phyloP scores from a whole-genome alignment of 371 early-diverging fungal species.

The Mortierella sp. region DNA sequence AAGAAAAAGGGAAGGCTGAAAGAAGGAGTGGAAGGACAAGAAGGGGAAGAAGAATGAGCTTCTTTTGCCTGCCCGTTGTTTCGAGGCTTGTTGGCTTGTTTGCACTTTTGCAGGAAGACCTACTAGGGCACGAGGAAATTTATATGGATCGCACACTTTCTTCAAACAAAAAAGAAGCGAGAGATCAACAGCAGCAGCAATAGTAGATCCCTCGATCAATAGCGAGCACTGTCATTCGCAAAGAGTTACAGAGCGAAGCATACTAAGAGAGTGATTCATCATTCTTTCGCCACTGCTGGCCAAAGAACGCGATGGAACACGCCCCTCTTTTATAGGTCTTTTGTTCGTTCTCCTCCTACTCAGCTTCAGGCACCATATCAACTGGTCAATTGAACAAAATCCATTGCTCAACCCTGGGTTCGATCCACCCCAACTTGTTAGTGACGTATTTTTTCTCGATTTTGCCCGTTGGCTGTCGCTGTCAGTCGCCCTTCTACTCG shows the following conservation, averaged over 20 bases:
- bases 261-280: too few species aligned
- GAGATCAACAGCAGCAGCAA: too few species aligned
- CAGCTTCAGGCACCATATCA: too few species aligned
- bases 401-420: neutral
- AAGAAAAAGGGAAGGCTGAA: neutral
- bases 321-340: too few species aligned
- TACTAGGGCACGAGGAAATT: neutral
- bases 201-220: too few species aligned
- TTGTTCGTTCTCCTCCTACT: too few species aligned
- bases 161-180: too few species aligned
- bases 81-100: too few species aligned
- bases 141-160: neutral
- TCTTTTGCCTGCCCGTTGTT: neutral
- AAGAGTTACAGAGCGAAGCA: too few species aligned
- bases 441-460: conserved; percentile 17
- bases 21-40: neutral
- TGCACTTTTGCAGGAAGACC: neutral
- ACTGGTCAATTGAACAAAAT: neutral
- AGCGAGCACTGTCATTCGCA: too few species aligned
- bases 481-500: neutral
- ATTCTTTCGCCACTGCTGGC: too few species aligned
- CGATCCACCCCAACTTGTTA: neutral
- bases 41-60: neutral
- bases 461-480: conserved; percentile 3
- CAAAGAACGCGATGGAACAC: too few species aligned